Percentiles rank a stretch among this genome's conserved stretches.
Conservation (phyloP, 257 asterid species). For the Gentiana macrophylla region DNA sequence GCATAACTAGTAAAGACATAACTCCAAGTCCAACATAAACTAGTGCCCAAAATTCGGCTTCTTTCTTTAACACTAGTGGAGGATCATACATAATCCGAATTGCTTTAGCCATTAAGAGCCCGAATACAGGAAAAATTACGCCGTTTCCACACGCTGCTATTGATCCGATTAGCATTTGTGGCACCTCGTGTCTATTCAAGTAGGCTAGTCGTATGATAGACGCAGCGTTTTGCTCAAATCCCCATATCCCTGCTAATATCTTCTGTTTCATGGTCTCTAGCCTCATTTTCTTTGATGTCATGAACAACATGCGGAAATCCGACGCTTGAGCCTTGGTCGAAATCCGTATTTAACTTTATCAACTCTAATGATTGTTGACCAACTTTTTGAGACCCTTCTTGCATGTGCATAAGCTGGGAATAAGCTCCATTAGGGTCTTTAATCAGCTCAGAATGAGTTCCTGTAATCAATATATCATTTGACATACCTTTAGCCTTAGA, state of each 20-base stretch:
- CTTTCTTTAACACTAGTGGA: conserved; percentile 29
- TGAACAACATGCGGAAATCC: conserved; percentile 30
- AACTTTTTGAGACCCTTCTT: conserved; percentile 37
- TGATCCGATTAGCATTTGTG: conserved; percentile 45
- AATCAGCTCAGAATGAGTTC: conserved; percentile 61
- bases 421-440: conserved; percentile 61
- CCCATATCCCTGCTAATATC: conserved; percentile 10
- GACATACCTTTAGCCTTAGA: too few species aligned
- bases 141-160: conserved; percentile 52
- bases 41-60: conserved; percentile 52
- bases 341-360: conserved; percentile 12
- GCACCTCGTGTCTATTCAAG: conserved; percentile 56
- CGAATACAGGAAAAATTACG: conserved; percentile 52
- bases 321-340: conserved; percentile 28
- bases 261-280: conserved; percentile 14
- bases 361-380: conserved; percentile 10
- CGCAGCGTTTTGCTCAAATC: conserved; percentile 29
- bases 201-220: conserved; percentile 39
- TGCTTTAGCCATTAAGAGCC: conserved; percentile 53
- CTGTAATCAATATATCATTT: conserved; percentile 17
- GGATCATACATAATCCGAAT: conserved; percentile 55
- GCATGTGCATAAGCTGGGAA: conserved; percentile 57
- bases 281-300: conserved; percentile 21
- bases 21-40: conserved; percentile 40
- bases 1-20: conserved; percentile 25